These are phyloP conservation scores for Ulota crispa DNA, from an alignment of 225 moss, liverwort and hornwort species.

Conservation along the genomic window DNA sequence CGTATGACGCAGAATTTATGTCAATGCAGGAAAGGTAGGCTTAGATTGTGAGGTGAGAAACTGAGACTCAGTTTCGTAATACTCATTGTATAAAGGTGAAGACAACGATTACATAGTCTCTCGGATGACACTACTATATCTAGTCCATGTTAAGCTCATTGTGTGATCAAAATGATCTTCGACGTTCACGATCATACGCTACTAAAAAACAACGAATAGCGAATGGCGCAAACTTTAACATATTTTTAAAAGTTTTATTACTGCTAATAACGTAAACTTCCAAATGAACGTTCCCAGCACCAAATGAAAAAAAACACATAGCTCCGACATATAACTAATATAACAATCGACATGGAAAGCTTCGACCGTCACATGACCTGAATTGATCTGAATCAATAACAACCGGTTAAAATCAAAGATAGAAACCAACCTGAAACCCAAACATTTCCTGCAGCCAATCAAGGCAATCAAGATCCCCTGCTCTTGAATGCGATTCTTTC, in stretches of 20 bases:
- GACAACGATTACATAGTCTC: not conserved
- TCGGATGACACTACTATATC: not conserved
- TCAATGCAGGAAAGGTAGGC: not conserved
- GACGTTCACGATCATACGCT: not conserved
- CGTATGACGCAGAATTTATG: not conserved
- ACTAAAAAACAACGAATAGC: not conserved
- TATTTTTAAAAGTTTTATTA: not conserved
- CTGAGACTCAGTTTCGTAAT: not conserved
- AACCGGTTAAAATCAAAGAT: not conserved
- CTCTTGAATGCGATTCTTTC: constrained; percentile 67
- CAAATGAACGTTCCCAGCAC: not conserved
- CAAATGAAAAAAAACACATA: not conserved
- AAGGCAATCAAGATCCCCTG: constrained; percentile 84
- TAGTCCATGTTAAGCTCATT: not conserved
- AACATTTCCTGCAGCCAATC: constrained; percentile 97
- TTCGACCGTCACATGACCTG: not conserved
- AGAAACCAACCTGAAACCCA: constrained; percentile 78
- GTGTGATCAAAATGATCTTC: too few species aligned
- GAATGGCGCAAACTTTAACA: not conserved
- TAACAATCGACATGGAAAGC: not conserved
- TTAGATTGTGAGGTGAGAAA: not conserved
- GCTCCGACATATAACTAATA: not conserved
- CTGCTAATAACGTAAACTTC: not conserved
- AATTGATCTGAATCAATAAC: not conserved
- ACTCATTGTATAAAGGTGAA: not conserved